Base-by-base conservation (phyloP, 495 filamentous ascomycete genomes). In the Penicillium soppii region DNA sequence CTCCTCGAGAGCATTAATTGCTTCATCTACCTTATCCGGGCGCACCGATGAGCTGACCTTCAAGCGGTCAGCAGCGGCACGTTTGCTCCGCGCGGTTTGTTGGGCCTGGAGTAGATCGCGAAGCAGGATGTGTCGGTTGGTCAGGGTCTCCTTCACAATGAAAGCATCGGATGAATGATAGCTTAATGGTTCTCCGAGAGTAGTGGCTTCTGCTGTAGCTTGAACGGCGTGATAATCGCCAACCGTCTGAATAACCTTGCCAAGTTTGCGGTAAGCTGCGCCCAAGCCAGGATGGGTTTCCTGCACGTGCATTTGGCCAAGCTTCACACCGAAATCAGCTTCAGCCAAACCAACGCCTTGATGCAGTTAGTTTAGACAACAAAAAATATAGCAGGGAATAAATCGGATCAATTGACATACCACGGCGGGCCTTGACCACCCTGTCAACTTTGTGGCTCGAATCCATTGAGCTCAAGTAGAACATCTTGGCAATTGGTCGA, bases 121-220 rank as follows among this genome's bases (percentile, higher is more conserved):
- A 26, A 97, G 87, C n/a, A 99, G 80, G 62, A 99, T 96, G 68
- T 99, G 95, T 3, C 95, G 87, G 72, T 99, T 99, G 16, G 95
- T 99, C 56, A 99, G 81, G 19, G 92, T 97, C 63, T 99, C 95
- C 70, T 99, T 99, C 56, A 99, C 95, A 62, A 97, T 95, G 65
- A 97, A 94, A 20, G 95, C 90, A 63, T 99, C 94, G 12, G 86
- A 85, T 21, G 91, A 96, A 70, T 99, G 92, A 65, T 99, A 97
- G 53, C 88, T 87, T 44, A 99, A 82, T 6, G 95, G 91, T 59
- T 97, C 95, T 39, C 89, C 90, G 38, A 99, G 79, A 0, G 92
- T 97, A 1, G 92, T 95, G 6, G 95, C 95, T 70, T 99, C 95
- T 13, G 90, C 90, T 8, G 95, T 99, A 26, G 89, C 95, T 72